Evolutionary conservation across 169 alveolate species (phyloP).

Genomic region (Eimeria acervulina): DNA sequence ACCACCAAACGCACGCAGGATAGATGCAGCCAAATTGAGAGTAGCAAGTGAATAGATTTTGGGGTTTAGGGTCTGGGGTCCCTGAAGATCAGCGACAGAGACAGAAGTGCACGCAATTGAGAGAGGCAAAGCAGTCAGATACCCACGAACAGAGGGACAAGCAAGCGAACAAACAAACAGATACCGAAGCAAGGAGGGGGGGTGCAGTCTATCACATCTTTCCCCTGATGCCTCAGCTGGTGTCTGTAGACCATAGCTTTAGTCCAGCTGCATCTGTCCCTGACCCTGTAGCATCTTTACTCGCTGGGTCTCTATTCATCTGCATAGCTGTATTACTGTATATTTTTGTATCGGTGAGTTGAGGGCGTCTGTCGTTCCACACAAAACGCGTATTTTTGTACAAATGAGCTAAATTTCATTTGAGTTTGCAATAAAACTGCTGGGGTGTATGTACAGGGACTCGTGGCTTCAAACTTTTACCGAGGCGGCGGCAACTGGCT

Average conservation of each 20-base stretch:
- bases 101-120: background rate
- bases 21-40: too few relatives aligned
- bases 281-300: background rate
- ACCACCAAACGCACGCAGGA: background rate
- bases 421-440: too few relatives aligned
- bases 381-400: too few relatives aligned
- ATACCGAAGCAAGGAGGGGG: background rate
- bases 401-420: too few relatives aligned
- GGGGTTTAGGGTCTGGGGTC: background rate
- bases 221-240: background rate
- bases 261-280: background rate
- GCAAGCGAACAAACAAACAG: background rate
- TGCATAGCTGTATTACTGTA: too few relatives aligned
- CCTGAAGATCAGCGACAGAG: background rate
- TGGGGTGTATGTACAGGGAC: constrained; percentile 80
- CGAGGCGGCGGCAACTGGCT: constrained; percentile 88
- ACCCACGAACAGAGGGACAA: background rate
- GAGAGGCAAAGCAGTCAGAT: background rate
- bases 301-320: too few relatives aligned
- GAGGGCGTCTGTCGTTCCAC: too few relatives aligned
- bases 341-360: too few relatives aligned
- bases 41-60: background rate
- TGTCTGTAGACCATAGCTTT: background rate
- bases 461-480: constrained; percentile 85
- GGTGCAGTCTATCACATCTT: background rate